These are phyloP conservation scores for Fusarium begoniae DNA, from an alignment of 2,329 filamentous ascomycete species.

Conservation along the genomic window DNA sequence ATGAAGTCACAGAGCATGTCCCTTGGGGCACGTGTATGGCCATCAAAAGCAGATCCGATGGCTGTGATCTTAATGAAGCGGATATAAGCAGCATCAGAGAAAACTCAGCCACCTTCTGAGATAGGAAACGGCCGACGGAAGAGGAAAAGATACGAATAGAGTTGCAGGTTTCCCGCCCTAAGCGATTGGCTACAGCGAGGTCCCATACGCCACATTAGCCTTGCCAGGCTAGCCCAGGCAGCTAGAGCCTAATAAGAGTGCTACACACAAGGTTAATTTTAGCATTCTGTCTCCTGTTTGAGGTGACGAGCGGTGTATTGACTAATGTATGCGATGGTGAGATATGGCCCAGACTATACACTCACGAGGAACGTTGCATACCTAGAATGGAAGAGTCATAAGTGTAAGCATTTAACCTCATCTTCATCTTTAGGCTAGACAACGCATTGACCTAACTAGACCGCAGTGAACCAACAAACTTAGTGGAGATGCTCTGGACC, in stretches of 20 bases:
- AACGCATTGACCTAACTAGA: not conserved
- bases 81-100: not conserved
- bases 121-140: not conserved
- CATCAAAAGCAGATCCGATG: not conserved
- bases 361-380: not conserved
- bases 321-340: not conserved
- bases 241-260: not conserved
- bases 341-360: not conserved
- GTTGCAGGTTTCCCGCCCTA: not conserved
- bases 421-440: not conserved
- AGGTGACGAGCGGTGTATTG: not conserved
- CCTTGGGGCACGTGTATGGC: not conserved
- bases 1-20: conserved; percentile 8
- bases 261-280: conserved; percentile 8
- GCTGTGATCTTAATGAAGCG: not conserved
- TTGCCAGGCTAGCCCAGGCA: not conserved
- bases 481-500: not conserved
- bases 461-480: not conserved
- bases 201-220: not conserved
- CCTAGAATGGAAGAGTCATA: not conserved
- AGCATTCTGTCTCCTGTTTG: not conserved
- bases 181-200: not conserved
- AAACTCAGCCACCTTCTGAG: not conserved
- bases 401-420: not conserved
- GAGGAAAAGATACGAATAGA: not conserved